Evolutionary conservation across 2,329 filamentous ascomycete species (phyloP), one percentile per base, ranked within the genome.

Genomic region (Dactylella cylindrospora): DNA sequence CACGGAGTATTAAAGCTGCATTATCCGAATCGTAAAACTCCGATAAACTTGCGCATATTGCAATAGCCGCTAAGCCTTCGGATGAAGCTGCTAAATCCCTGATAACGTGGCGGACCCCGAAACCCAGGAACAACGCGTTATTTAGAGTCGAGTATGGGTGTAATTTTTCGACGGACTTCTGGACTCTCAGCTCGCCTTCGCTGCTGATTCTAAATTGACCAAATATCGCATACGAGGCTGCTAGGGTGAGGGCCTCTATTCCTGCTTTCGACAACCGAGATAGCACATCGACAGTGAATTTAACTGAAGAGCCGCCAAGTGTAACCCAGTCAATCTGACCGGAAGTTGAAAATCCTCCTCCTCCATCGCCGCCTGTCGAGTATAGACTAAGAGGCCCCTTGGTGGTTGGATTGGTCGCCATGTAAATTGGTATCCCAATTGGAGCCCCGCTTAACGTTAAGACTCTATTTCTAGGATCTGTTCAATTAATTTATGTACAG

Each of bases 241-340:
- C 39, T 13, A 44, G 49, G 1, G 49, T 53, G 7, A 53, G 31
- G 1, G 13, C 32, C 29, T 45, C 49, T 15, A 53, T 39, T 2
- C 40, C 40, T 9, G 49, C 49, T 20, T 53, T 44, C 15, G 49
- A 44, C 12, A 53, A 33, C 3, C 49, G 38, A 20, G 49, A 26
- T 19, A 44, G 40, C 2, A 45, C 38, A 19, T 53, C 40, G 33
- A 53, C 49, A 10, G 38, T 53, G n/a, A 53, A 53, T 36, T 29
- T 45, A 20, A 53, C 26, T 8, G 49, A 44, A 15, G 29, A 45
- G 9, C 49, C 40, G 5, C 38, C 38, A 10, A 45, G n/a, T 6
- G 49, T 45, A n/a, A 39, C 33, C 49, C 49, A 53, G 15, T 53
- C 49, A 2, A 53, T 31, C n/a, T 53, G 49, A 9, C 49, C 49